Conservation (phyloP, 106 monocot species). For the Agapanthus africanus region DNA sequence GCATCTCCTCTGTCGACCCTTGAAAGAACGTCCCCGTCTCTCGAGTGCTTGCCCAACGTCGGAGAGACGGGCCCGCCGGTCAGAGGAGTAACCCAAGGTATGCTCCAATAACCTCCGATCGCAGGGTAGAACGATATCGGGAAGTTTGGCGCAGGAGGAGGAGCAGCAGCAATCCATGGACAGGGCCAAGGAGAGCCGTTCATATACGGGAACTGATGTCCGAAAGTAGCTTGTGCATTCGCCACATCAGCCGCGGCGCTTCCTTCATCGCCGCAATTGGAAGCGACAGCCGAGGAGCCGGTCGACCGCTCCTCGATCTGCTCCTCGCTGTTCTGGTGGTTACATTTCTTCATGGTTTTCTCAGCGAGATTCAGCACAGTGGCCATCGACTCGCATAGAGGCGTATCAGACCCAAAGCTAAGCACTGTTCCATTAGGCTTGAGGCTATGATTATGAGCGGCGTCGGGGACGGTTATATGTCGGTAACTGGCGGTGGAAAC, state of each 20-base stretch:
- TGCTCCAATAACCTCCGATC: constrained; percentile 40
- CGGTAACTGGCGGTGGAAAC: constrained; percentile 3
- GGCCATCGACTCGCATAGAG: constrained; percentile 28
- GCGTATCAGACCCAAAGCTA: constrained; percentile 35
- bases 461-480: constrained; percentile 8
- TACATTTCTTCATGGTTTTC: constrained; percentile 12
- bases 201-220: constrained; percentile 9
- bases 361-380: constrained; percentile 18
- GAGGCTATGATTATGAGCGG: background rate
- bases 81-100: constrained; percentile 26
- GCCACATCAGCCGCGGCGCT: background rate
- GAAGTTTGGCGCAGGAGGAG: constrained; percentile 12
- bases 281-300: constrained; percentile 22
- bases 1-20: background rate
- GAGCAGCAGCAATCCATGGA: constrained; percentile 17
- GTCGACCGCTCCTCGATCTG: constrained; percentile 28
- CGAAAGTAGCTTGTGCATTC: background rate
- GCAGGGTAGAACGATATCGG: constrained; percentile 43
- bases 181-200: constrained; percentile 42
- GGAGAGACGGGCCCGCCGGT: constrained; percentile 19
- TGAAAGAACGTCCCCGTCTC: constrained; percentile 26
- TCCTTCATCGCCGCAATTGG: constrained; percentile 25
- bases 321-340: background rate
- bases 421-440: constrained; percentile 33
- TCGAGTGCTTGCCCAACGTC: constrained; percentile 51